Conservation (phyloP, 202 grass and related monocot species). For the Zizania palustris region DNA sequence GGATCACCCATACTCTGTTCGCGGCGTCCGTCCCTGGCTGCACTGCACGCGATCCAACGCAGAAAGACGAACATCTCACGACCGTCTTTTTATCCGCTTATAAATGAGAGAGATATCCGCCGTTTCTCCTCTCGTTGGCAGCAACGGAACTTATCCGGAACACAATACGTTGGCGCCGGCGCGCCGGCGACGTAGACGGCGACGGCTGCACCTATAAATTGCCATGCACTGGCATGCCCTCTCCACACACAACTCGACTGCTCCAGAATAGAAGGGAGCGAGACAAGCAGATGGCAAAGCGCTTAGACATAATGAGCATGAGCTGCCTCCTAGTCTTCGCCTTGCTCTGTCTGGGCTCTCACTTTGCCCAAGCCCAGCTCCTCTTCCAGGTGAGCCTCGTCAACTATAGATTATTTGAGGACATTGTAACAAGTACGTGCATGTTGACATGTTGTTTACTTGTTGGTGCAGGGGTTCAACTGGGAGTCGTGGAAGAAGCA, state of each 20-base stretch:
- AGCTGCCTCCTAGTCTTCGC: constrained; percentile 12
- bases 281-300: constrained; percentile 29
- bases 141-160: constrained; percentile 38
- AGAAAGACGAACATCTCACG: no score
- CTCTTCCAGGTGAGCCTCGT: not conserved
- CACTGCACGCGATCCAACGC: not conserved
- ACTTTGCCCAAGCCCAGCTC: constrained; percentile 37
- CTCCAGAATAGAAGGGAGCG: not conserved
- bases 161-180: no score
- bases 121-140: constrained; percentile 35
- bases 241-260: constrained; percentile 37
- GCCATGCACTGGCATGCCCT: not conserved
- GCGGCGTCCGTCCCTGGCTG: not conserved
- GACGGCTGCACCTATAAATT: constrained; percentile 44
- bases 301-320: constrained; percentile 9
- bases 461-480: constrained; percentile 59
- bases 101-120: not conserved
- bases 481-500: constrained; percentile 87
- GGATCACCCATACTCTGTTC: constrained; percentile 3
- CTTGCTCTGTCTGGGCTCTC: constrained; percentile 34
- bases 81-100: no score
- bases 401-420: no score
- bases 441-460: no score
- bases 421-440: no score
- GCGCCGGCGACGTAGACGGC: no score